Conservation (phyloP, 352 stramenopile genomes). For the Phytophthora aleatoria region DNA sequence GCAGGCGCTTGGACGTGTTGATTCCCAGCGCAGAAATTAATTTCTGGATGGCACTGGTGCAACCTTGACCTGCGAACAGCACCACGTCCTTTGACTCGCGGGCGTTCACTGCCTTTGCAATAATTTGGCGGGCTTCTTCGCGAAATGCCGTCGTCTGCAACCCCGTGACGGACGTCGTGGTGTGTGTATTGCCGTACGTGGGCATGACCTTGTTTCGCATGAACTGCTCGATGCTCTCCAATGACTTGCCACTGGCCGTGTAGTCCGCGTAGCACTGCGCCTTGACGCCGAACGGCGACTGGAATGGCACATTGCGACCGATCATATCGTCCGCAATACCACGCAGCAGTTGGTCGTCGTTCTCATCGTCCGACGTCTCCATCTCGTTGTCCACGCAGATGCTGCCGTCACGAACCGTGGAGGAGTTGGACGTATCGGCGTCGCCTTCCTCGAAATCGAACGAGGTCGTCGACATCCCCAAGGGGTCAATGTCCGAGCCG, state of each 20-base stretch:
- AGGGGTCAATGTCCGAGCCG: slow-evolving; percentile 15
- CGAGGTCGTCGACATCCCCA: slow-evolving; percentile 25
- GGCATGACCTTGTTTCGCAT: slow-evolving; percentile 89
- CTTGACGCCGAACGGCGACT: slow-evolving; percentile 67
- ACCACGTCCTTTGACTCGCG: slow-evolving; percentile 92
- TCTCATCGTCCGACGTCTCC: slow-evolving; percentile 17
- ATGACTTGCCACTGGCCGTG: slow-evolving; percentile 90
- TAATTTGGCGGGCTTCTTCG: slow-evolving; percentile 94
- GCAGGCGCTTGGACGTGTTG: slow-evolving; percentile 30
- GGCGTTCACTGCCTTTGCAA: slow-evolving; percentile 88
- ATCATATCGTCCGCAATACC: slow-evolving; percentile 53
- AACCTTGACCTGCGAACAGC: slow-evolving; percentile 92
- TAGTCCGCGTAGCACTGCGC: slow-evolving; percentile 95
- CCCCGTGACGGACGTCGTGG: slow-evolving; percentile 78
- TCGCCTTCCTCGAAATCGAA: slow-evolving; percentile 26
- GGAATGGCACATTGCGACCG: slow-evolving; percentile 49
- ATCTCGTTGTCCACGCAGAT: slow-evolving; percentile 27
- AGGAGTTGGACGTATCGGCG: slow-evolving; percentile 18
- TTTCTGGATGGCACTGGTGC: slow-evolving; percentile 85
- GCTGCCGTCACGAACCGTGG: slow-evolving; percentile 19
- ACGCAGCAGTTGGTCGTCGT: slow-evolving; percentile 33
- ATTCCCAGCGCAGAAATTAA: slow-evolving; percentile 76
- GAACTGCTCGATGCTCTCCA: slow-evolving; percentile 93
- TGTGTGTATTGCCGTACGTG: slow-evolving; percentile 98
- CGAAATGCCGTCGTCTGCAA: slow-evolving; percentile 93